Base-by-base conservation (phyloP, 306 rosid species). In the Corylus americana region DNA sequence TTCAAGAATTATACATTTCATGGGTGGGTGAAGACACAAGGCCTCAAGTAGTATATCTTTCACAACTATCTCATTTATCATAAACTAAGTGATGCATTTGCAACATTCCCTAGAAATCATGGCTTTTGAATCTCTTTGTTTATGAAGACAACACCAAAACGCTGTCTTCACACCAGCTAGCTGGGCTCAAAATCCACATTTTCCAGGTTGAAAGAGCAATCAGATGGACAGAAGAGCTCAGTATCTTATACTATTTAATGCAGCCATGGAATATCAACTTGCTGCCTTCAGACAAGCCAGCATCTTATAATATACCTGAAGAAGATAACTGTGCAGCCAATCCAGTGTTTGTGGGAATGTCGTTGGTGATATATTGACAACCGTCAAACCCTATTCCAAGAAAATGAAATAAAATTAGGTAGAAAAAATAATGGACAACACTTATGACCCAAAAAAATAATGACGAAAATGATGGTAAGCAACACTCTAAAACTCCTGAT, bases 261-360 rank as follows among this genome's bases (percentile, higher is more conserved):
- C 69, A 66, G 49, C 11, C 71, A 48, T 37, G 48, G 20, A 25
- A 16, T 57, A 42, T 57, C 27, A 57, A 20, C 12, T 57, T 20
- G 63, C 27, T 5, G 64, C 31, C 64, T 7, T 58, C 5, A 22
- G 31, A 58, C 31, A 25, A 58, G 64, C 64, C 14, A 3, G 29
- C 64, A 58, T 58, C 5, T 20, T 20, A 20, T 58, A 61, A 50
- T 66, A 68, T 82, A 95, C 98, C 98, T 93, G 94, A 71, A 95
- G 98, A 87, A 95, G 97, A 86, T 95, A 80, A 18, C 85, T 75
- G 25, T 93, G 97, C 82, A 95, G 87, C 98, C 92, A 90, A 88
- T 95, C 98, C 88, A 95, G 79, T 76, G 96, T 88, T 78, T 93
- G 98, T 25, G 97, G 96, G 87, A 92, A 92, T 76, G 96, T 89